A percentile compares a stretch with the other conserved stretches of the same genome.
These are phyloP conservation scores for Tolypocladium cylindrosporum DNA, from an alignment of 2,329 filamentous ascomycete genomes.

Conservation along the genomic window DNA sequence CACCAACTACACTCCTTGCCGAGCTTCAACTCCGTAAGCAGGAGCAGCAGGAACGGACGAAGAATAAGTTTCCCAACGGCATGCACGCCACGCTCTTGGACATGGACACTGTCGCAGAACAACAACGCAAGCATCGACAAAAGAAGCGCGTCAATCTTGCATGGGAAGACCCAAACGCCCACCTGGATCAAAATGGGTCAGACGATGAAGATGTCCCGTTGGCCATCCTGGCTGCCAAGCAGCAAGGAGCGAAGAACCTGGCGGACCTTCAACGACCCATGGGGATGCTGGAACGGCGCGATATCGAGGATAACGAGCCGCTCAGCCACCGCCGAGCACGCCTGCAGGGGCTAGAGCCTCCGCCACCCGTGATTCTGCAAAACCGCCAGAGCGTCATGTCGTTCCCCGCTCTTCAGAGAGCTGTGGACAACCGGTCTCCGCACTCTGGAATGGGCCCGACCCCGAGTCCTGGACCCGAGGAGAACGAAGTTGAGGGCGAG, in stretches of 20 bases:
- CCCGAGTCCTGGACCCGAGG: conserved; percentile 30
- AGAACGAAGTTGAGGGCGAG: conserved; percentile 51
- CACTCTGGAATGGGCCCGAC: conserved; percentile 7
- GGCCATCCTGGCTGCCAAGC: conserved; percentile 61
- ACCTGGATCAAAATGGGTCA: conserved; percentile 31
- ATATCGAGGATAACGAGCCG: conserved; percentile 88
- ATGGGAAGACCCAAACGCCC: conserved; percentile 65
- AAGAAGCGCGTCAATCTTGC: conserved; percentile 74
- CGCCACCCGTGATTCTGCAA: conserved; percentile 22
- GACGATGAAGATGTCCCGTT: conserved; percentile 83
- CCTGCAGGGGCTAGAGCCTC: conserved; percentile 53
- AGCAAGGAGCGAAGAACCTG: conserved; percentile 39
- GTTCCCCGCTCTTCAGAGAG: conserved; percentile 17
- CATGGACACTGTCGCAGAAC: conserved; percentile 80
- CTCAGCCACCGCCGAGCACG: conserved; percentile 67
- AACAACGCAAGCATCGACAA: conserved; percentile 66
- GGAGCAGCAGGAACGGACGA: conserved; percentile 70
- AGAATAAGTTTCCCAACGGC: conserved; percentile 56
- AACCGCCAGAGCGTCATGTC: conserved; percentile 36
- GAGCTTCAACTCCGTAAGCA: conserved; percentile 87
- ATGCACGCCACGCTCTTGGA: conserved; percentile 85
- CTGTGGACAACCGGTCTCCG: not conserved
- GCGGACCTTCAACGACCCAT: conserved; percentile 54
- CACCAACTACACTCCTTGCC: conserved; percentile 82
- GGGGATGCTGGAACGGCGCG: conserved; percentile 69